A percentile compares a stretch with the other conserved stretches of the same genome.
Evolutionary conservation across 345 rosid genomes (phyloP).

Genomic region (Mercurialis annua): DNA sequence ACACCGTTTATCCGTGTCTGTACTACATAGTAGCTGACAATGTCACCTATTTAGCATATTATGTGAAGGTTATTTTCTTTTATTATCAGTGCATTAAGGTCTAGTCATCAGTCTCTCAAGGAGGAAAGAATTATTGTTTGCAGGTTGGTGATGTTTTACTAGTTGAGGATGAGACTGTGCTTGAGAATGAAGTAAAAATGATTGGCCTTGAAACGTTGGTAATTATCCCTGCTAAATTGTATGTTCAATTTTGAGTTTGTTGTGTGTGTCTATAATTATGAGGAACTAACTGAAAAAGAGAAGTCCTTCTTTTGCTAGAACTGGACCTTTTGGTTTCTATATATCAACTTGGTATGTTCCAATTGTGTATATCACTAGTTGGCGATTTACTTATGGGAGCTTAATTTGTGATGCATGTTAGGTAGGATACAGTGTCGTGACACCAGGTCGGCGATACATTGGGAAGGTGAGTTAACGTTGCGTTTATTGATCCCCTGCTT

Average conservation of each 20-base stretch:
- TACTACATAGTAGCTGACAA: not conserved
- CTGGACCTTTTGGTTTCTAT: not conserved
- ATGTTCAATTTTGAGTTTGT: not conserved
- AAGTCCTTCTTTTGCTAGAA: not conserved
- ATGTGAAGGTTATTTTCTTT: not conserved
- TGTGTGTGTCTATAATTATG: not conserved
- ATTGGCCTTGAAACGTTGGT: conserved; percentile 83
- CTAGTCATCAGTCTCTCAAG: not conserved
- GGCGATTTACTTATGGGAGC: conserved; percentile 12
- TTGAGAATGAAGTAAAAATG: conserved; percentile 63
- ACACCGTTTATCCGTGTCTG: too few species aligned
- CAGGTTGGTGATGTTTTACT: conserved; percentile 93
- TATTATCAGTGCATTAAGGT: not conserved
- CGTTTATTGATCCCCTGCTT: conserved; percentile 5
- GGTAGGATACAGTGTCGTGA: conserved; percentile 88
- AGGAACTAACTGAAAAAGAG: not conserved
- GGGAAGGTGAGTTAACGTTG: conserved; percentile 57
- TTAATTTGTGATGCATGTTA: conserved; percentile 36
- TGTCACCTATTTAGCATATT: not conserved
- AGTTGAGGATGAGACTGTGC: conserved; percentile 56
- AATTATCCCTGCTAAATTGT: conserved; percentile 15
- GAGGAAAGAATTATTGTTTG: conserved; percentile 4
- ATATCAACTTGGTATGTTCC: not conserved
- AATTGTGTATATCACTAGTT: not conserved
- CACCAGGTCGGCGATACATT: conserved; percentile 48